Evolutionary conservation across 768 basidiomycete genomes (phyloP).

Genomic region (Kwoniella dejecticola): DNA sequence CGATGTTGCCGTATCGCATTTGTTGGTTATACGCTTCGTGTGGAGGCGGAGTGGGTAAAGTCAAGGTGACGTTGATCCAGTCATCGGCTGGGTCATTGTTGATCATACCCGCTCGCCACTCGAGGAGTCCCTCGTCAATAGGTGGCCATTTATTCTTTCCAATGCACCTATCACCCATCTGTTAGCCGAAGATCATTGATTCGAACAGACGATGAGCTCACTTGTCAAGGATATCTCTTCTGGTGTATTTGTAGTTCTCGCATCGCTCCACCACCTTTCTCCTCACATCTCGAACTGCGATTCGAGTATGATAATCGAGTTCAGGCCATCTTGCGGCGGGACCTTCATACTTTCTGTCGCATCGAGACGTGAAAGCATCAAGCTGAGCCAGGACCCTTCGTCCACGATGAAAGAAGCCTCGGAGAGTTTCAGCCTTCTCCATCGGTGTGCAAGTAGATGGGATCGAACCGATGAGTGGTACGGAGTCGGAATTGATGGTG

Average conservation of each 20-base stretch:
- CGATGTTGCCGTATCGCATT: conserved; percentile 20
- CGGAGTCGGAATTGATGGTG: conserved; percentile 53
- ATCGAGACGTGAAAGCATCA: conserved; percentile 51
- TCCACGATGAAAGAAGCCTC: conserved; percentile 51
- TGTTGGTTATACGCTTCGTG: conserved; percentile 18
- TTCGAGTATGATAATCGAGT: conserved; percentile 48
- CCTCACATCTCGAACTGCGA: conserved; percentile 53
- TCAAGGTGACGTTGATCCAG: conserved; percentile 42
- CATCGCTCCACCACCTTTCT: conserved; percentile 54
- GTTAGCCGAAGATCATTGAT: conserved; percentile 7
- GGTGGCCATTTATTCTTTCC: conserved; percentile 55
- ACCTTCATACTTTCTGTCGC: conserved; percentile 54
- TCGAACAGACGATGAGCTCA: conserved; percentile 27
- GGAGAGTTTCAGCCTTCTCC: conserved; percentile 50
- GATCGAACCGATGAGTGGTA: conserved; percentile 55
- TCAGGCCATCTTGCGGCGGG: conserved; percentile 50
- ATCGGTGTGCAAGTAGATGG: conserved; percentile 47
- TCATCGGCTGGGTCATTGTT: conserved; percentile 49
- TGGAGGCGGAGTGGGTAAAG: conserved; percentile 46
- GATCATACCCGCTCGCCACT: conserved; percentile 38
- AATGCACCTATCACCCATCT: conserved; percentile 29
- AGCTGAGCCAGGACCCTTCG: conserved; percentile 51
- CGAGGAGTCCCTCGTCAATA: conserved; percentile 51
- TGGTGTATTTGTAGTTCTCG: conserved; percentile 57
- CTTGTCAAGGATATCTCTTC: conserved; percentile 55